Base-by-base conservation (phyloP, 2,329 filamentous ascomycete genomes). In the Fusarium drepaniforme region DNA sequence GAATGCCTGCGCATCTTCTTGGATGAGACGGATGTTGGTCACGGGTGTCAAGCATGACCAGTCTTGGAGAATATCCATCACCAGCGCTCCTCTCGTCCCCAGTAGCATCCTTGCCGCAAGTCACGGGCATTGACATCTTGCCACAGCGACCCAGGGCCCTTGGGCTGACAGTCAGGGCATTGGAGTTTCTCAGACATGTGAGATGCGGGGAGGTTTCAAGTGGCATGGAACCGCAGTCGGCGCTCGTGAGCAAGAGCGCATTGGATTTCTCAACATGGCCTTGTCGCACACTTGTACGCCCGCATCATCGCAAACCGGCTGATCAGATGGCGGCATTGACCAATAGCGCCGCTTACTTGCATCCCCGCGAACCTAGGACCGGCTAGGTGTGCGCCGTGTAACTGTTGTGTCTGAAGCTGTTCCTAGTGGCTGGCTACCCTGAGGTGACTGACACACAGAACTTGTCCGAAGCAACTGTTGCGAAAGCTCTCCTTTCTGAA, bases 131-230 rank as follows among this genome's bases (percentile, higher is more conserved):
- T 72, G 49, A 53, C 49, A 3, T 51, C 25, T 64, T 64, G 61
- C 44, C 35, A 67, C 53, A 56, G 18, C 13, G n/a, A 28, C 58
- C 23, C 3, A 59, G 21, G 35, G 23, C 37, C 56, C 38, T n/a
- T 33, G 23, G 35, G 53, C 18, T 62, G 35, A n/a, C 59, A 28
- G 21, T 42, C 42, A 53, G 44, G n/a, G 35, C 23, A 65, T 38
- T 38, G 33, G n/a, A 44, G 23, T 40, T 35, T 62, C 57, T 71
- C 63, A 57, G 63, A 59, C 69, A 70, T 61, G 44, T 65, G 64
- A 75, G 66, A 68, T 70, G 72, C 75, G 75, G 72, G 66, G 69
- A 68, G 72, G 44, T 67, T 73, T 56, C 59, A 70, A 61, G 51
- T 64, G 59, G 68, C 56, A 69, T 65, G 42, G 38, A 68, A 59